phyloP scores from a whole-genome alignment of 768 basidiomycete species.

The Tricholoma furcatifolium region DNA sequence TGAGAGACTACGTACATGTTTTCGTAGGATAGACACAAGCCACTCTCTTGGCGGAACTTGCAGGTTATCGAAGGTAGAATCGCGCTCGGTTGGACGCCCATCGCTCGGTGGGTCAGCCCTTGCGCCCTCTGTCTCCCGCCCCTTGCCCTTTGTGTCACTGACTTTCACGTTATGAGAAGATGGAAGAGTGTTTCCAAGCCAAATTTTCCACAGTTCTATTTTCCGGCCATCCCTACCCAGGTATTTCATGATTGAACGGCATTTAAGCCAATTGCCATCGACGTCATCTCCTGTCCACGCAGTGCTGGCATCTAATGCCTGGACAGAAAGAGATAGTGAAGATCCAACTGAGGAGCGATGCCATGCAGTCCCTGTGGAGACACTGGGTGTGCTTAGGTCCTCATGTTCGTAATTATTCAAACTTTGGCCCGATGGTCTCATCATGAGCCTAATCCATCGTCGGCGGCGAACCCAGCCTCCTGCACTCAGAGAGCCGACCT shows the following conservation, averaged over 20 bases:
- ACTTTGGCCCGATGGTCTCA: constrained; percentile 44
- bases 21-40: constrained; percentile 50
- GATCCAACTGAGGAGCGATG: constrained; percentile 29
- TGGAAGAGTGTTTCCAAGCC: constrained; percentile 47
- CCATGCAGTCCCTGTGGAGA: background rate
- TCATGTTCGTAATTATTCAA: constrained; percentile 15
- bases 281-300: constrained; percentile 55
- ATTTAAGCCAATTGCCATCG: constrained; percentile 60
- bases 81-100: constrained; percentile 24
- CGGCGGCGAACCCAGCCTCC: constrained; percentile 78
- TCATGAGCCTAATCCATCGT: constrained; percentile 85
- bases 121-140: constrained; percentile 41
- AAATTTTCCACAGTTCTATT: constrained; percentile 72
- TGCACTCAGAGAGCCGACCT: constrained; percentile 55
- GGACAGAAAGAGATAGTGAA: constrained; percentile 27
- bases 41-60: constrained; percentile 34
- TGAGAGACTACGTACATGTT: constrained; percentile 48
- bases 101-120: constrained; percentile 39
- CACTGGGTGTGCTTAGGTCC: constrained; percentile 3
- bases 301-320: constrained; percentile 23
- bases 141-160: constrained; percentile 30
- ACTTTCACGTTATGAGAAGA: constrained; percentile 17
- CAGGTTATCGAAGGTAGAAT: constrained; percentile 18
- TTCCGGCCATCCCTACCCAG: constrained; percentile 69
- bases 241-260: constrained; percentile 47